Evolutionary conservation across 208 protist species (phyloP).

Genomic region (Crithidia mellificae): DNA sequence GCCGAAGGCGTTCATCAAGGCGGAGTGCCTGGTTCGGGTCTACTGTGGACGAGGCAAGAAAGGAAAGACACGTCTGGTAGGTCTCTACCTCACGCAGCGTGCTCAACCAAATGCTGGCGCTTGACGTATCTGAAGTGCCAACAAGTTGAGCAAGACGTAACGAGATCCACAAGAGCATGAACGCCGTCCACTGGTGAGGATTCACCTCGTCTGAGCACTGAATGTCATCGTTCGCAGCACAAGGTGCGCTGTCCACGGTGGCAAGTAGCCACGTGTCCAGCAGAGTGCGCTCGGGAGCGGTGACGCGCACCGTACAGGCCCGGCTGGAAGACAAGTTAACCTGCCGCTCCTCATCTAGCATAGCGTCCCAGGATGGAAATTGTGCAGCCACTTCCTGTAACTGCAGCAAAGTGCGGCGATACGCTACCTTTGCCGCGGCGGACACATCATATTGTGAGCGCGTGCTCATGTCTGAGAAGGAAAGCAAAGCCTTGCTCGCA

Average conservation of each 20-base stretch:
- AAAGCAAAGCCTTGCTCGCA: too few species aligned
- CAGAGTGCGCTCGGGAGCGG: background rate
- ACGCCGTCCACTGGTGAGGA: constrained; percentile 1
- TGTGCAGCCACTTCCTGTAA: background rate
- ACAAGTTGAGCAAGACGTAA: constrained; percentile 20
- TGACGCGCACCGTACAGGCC: background rate
- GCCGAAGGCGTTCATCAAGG: background rate
- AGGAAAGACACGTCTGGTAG: constrained; percentile 17
- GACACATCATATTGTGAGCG: too few species aligned
- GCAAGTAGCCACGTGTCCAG: constrained; percentile 8
- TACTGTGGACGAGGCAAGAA: constrained; percentile 19
- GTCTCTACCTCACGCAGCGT: constrained; percentile 8
- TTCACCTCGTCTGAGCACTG: background rate
- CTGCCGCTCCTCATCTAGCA: constrained; percentile 4
- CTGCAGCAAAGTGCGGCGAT: background rate
- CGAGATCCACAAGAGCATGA: constrained; percentile 11
- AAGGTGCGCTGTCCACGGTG: background rate
- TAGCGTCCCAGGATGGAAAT: constrained; percentile 13
- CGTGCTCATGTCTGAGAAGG: too few species aligned
- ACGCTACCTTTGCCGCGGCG: background rate
- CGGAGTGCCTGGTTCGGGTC: background rate
- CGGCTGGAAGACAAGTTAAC: background rate
- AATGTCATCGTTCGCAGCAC: too few species aligned
- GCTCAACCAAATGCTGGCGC: background rate
- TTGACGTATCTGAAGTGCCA: background rate